Percentiles rank a stretch among this genome's conserved stretches.
Conservation (phyloP, 441 rosid species). For the Gossypium schwendimanii region DNA sequence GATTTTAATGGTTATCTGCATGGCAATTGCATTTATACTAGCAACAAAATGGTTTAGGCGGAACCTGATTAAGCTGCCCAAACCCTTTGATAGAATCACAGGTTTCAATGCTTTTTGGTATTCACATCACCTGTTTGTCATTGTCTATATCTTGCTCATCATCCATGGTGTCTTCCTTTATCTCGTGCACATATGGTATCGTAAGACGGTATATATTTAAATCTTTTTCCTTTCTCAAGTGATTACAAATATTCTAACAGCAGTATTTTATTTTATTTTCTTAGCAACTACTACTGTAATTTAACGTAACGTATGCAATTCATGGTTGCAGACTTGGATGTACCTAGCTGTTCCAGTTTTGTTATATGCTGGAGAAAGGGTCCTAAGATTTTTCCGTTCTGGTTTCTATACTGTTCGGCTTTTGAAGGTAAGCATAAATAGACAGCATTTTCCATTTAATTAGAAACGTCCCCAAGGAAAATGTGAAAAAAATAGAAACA, state of each 20-base stretch:
- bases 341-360: constrained; percentile 55
- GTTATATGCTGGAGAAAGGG: constrained; percentile 56
- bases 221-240: constrained; percentile 1
- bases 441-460: not conserved
- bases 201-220: constrained; percentile 40
- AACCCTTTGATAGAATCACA: constrained; percentile 61
- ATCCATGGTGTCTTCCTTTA: constrained; percentile 48
- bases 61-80: constrained; percentile 52
- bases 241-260: constrained; percentile 1
- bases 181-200: constrained; percentile 53
- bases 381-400: constrained; percentile 53
- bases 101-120: constrained; percentile 78
- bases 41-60: constrained; percentile 55
- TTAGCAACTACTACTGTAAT: not conserved
- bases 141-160: constrained; percentile 46
- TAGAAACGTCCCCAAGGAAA: not conserved
- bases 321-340: constrained; percentile 50
- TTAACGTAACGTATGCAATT: constrained; percentile 13
- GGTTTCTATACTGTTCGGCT: constrained; percentile 47
- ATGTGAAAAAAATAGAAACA: too few relatives aligned
- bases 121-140: constrained; percentile 57
- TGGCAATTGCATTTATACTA: constrained; percentile 50
- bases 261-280: not conserved
- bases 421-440: constrained; percentile 33
- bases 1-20: constrained; percentile 46